Evolutionary conservation across 2,329 filamentous ascomycete species (phyloP), one percentile per base, ranked within the genome.

Genomic region (Oidium heveae): DNA sequence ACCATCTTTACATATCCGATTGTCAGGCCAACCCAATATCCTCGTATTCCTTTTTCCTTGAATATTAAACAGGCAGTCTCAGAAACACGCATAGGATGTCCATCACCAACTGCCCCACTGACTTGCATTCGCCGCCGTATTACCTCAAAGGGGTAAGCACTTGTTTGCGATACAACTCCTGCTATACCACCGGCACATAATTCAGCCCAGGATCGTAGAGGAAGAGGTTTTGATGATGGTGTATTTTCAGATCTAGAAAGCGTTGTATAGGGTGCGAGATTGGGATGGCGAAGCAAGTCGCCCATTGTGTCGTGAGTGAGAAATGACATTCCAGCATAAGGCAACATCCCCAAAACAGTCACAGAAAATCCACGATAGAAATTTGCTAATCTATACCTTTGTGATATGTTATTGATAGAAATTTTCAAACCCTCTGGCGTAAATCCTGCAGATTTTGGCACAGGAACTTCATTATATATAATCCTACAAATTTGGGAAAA

Each of bases 1-100:
- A 95, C 74, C 53, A 96, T 78, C 71, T 98, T 98, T 63, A 87
- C 77, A 67, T 96, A 98, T 8, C 91, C 91, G 67, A 98, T 95
- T 1, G 84, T 86, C 65, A 98, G 69, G 0, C 91, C 91, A 12
- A 96, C 82, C 67, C 86, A 98, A 70, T 94, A 96, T 0, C 91
- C 91, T 53, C 75, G 73, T 56, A 81, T 68, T 0, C 91, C 91
- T 55, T 74, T 75, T 68, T 95, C 86, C 49, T 74, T 70, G 60
- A 79, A 79, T 58, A 98, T 91, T 64, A 79, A 74, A 59, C 69
- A 70, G 2, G 80, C 80, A 0, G 89, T 94, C 69, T 96, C 89
- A 16, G 71, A 70, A 59, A 98, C 85, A 53, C 79, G 73, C 49
- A 94, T 68, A 49, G 84, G 72, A 61, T 79, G 85, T 0, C 89